Percentiles rank a stretch among this genome's conserved stretches.
These are phyloP conservation scores for Candida nitratophila DNA, from an alignment of 805 yeast genomes.

Conservation along the genomic window DNA sequence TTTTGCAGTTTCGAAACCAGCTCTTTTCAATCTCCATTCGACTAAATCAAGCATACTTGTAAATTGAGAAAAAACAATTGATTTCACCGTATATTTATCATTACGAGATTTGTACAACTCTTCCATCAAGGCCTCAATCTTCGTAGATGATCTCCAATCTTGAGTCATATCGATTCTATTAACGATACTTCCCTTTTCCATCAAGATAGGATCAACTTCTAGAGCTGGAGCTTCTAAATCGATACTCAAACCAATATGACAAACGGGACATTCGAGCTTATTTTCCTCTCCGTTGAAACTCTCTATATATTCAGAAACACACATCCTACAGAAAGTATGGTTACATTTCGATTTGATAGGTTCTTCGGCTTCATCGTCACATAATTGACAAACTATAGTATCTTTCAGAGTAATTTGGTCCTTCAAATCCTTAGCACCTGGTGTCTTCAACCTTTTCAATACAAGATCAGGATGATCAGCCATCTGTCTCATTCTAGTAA, in stretches of 20 bases:
- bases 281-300: constrained; percentile 56
- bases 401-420: constrained; percentile 24
- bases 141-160: constrained; percentile 90
- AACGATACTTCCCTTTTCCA: constrained; percentile 67
- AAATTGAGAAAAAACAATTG: constrained; percentile 95
- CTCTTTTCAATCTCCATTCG: constrained; percentile 91
- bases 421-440: constrained; percentile 22
- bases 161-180: constrained; percentile 84
- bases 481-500: constrained; percentile 94
- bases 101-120: constrained; percentile 83
- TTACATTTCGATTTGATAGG: constrained; percentile 93
- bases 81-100: constrained; percentile 82
- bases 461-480: constrained; percentile 99
- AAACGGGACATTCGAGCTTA: constrained; percentile 84
- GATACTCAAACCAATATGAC: constrained; percentile 88
- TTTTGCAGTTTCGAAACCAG: constrained; percentile 92
- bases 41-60: constrained; percentile 94
- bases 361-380: constrained; percentile 98
- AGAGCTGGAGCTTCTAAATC: constrained; percentile 84
- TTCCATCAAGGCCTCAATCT: constrained; percentile 93
- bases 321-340: constrained; percentile 88
- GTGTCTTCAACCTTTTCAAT: constrained; percentile 53
- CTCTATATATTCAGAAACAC: constrained; percentile 85
- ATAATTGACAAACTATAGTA: constrained; percentile 78
- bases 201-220: constrained; percentile 52